phyloP scores from a whole-genome alignment of 495 filamentous ascomycete species.

The Neurospora tetraspora region DNA sequence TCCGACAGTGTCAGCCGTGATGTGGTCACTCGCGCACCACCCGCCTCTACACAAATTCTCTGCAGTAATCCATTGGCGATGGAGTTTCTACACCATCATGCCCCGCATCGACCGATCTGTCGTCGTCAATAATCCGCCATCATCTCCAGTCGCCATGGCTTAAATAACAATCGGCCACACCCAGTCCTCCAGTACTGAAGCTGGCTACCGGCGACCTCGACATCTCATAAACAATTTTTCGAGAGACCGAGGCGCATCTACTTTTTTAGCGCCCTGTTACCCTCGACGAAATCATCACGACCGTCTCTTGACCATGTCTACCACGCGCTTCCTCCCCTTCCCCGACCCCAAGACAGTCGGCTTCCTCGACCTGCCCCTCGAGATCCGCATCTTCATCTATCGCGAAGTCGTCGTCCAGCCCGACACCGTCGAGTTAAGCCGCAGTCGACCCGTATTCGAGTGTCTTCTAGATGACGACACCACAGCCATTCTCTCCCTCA shows the following conservation, averaged over 20 bases:
- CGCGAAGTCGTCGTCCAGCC: background rate
- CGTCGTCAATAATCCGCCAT: background rate
- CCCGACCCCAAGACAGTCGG: background rate
- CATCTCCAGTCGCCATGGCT: background rate
- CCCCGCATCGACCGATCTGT: background rate
- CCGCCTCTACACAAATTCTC: background rate
- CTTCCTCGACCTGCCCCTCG: background rate
- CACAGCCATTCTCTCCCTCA: background rate
- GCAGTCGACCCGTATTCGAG: background rate
- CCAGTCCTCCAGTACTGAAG: background rate
- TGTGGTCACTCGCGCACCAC: background rate
- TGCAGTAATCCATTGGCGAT: background rate
- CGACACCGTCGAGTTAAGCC: background rate
- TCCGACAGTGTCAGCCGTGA: background rate
- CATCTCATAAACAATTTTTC: background rate
- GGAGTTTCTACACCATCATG: background rate
- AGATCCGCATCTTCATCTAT: background rate
- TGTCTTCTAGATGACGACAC: background rate
- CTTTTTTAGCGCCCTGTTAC: background rate
- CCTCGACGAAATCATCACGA: background rate
- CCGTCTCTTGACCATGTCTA: background rate
- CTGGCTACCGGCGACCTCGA: background rate
- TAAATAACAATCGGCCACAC: background rate
- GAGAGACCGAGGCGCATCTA: background rate
- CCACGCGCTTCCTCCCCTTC: background rate